A percentile compares a stretch with the other conserved stretches of the same genome.
These are phyloP conservation scores for Primulina huaijiensis DNA, from an alignment of 257 asterid species.

Conservation along the genomic window DNA sequence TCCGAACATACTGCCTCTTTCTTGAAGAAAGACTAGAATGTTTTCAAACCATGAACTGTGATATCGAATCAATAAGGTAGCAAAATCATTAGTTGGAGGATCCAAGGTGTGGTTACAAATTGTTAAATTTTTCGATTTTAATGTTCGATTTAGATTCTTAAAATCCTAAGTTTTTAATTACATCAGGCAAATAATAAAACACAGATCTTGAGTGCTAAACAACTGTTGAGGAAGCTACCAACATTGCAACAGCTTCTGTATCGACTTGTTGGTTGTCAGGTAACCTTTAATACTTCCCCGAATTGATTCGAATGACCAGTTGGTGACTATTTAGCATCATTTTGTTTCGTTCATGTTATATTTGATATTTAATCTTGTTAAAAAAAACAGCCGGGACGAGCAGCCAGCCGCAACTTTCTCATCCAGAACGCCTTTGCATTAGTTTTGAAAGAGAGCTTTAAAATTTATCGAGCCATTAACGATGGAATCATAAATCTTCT, in stretches of 20 bases:
- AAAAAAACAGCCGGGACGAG: slow-evolving; percentile 76
- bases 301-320: background rate
- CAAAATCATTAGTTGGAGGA: slow-evolving; percentile 42
- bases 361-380: background rate
- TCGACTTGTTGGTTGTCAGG: slow-evolving; percentile 82
- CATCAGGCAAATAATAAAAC: slow-evolving; percentile 49
- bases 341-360: too few relatives aligned
- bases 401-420: slow-evolving; percentile 66
- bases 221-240: slow-evolving; percentile 70
- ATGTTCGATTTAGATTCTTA: background rate
- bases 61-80: slow-evolving; percentile 41
- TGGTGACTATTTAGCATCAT: background rate
- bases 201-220: slow-evolving; percentile 41
- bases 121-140: too few relatives aligned
- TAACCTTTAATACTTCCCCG: slow-evolving; percentile 15
- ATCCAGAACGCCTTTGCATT: slow-evolving; percentile 79
- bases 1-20: slow-evolving; percentile 49
- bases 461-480: slow-evolving; percentile 77
- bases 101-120: slow-evolving; percentile 37
- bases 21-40: slow-evolving; percentile 55
- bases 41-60: slow-evolving; percentile 41
- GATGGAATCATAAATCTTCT: slow-evolving; percentile 88
- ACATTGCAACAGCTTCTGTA: slow-evolving; percentile 73
- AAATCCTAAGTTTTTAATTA: slow-evolving; percentile 1
- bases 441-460: slow-evolving; percentile 92